phyloP scores from a whole-genome alignment of 768 basidiomycete genomes.

The Tremella fuciformis region DNA sequence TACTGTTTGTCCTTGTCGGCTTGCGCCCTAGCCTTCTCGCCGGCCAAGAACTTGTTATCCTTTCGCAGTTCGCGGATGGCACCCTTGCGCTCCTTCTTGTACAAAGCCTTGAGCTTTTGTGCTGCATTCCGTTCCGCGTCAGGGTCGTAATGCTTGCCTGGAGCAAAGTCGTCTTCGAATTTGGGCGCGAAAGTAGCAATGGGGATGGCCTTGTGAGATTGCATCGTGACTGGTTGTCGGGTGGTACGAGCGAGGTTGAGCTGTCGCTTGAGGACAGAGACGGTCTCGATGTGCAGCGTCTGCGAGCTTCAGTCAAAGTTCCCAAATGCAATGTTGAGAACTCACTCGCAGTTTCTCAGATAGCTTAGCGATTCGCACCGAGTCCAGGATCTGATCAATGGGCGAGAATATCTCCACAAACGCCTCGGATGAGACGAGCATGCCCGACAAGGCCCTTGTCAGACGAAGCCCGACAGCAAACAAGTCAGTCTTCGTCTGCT shows the following conservation, averaged over 20 bases:
- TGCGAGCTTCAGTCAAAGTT: constrained; percentile 45
- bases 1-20: constrained; percentile 79
- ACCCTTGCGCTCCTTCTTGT: constrained; percentile 94
- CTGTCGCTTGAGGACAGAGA: constrained; percentile 61
- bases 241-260: constrained; percentile 70
- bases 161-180: constrained; percentile 64
- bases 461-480: constrained; percentile 65
- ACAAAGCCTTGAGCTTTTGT: constrained; percentile 76
- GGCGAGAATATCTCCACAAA: constrained; percentile 85
- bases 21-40: constrained; percentile 78
- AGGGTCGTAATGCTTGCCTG: constrained; percentile 66
- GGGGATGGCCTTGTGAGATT: constrained; percentile 93
- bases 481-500: constrained; percentile 70
- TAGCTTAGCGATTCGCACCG: constrained; percentile 57
- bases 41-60: constrained; percentile 88
- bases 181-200: constrained; percentile 91
- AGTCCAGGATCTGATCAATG: constrained; percentile 60
- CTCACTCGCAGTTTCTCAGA: constrained; percentile 62
- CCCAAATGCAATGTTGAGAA: not conserved
- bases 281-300: constrained; percentile 57
- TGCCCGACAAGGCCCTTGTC: constrained; percentile 69
- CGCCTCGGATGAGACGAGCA: constrained; percentile 65
- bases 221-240: constrained; percentile 74
- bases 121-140: constrained; percentile 86
- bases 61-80: constrained; percentile 94